Evolutionary conservation across 2,329 filamentous ascomycete species (phyloP).

Genomic region (Monascus ruber): DNA sequence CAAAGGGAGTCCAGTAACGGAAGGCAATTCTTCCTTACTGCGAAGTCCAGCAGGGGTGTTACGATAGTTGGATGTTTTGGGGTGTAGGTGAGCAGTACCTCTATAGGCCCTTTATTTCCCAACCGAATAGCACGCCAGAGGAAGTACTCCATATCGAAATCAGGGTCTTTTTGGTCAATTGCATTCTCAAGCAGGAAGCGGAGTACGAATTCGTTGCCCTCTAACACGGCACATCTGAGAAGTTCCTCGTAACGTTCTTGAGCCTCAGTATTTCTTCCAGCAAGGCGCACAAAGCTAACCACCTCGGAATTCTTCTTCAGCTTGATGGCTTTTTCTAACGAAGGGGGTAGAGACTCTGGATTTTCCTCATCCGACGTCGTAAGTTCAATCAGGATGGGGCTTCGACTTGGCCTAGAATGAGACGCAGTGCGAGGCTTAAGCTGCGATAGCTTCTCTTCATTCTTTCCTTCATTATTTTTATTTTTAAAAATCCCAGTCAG

Average conservation of each 20-base stretch:
- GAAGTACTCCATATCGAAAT: background rate
- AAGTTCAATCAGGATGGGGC: background rate
- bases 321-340: background rate
- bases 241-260: background rate
- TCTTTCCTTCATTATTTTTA: background rate
- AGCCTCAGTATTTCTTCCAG: background rate
- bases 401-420: background rate
- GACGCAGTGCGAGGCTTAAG: background rate
- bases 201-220: background rate
- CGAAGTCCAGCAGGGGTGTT: background rate
- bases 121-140: background rate
- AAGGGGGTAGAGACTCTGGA: background rate
- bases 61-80: background rate
- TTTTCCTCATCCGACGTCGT: background rate
- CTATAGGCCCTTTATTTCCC: background rate
- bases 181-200: background rate
- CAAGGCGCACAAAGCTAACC: background rate
- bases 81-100: background rate
- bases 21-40: background rate
- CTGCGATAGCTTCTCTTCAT: background rate
- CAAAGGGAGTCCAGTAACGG: background rate
- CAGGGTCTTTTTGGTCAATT: background rate
- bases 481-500: background rate
- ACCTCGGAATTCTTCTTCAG: background rate
- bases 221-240: background rate